phyloP scores from a whole-genome alignment of 2,329 filamentous ascomycete species.

The Trichoderma asperellum region DNA sequence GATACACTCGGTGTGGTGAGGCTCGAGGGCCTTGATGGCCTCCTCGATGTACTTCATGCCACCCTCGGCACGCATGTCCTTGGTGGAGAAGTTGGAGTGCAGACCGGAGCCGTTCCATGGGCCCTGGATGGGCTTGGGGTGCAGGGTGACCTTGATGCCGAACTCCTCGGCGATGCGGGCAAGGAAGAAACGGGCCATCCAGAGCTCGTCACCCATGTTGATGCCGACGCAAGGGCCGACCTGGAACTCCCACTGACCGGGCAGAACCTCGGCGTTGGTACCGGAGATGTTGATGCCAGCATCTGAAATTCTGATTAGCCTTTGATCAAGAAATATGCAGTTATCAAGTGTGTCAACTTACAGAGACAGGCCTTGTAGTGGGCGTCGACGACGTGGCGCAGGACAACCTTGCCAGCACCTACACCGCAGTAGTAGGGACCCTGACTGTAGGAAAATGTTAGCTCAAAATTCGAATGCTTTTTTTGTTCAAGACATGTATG shows the following conservation, averaged over 20 bases:
- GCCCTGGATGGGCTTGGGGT: conserved; percentile 93
- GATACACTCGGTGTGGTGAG: conserved; percentile 81
- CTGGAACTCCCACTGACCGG: conserved; percentile 97
- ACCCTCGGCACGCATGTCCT: conserved; percentile 84
- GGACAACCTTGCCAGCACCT: conserved; percentile 94
- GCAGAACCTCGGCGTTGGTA: conserved; percentile 99
- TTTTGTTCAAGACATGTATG: background rate
- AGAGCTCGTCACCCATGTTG: conserved; percentile 93
- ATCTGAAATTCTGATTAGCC: conserved; percentile 44
- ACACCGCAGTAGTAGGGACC: conserved; percentile 76
- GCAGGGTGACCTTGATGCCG: conserved; percentile 90
- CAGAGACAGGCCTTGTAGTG: conserved; percentile 69
- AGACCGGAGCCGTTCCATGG: conserved; percentile 95
- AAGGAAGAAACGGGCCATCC: conserved; percentile 82
- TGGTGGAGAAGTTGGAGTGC: conserved; percentile 91
- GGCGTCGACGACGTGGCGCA: conserved; percentile 91
- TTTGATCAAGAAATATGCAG: background rate
- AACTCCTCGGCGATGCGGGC: conserved; percentile 94
- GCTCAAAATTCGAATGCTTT: background rate
- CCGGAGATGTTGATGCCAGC: conserved; percentile 92
- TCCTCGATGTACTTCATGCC: conserved; percentile 95
- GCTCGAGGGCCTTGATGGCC: conserved; percentile 80
- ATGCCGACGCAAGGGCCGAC: conserved; percentile 90
- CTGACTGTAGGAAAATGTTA: conserved; percentile 36
- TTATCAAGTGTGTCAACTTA: conserved; percentile 33